These are phyloP conservation scores for Ascodesmis nigricans DNA, from an alignment of 495 filamentous ascomycete species.

Conservation along the genomic window DNA sequence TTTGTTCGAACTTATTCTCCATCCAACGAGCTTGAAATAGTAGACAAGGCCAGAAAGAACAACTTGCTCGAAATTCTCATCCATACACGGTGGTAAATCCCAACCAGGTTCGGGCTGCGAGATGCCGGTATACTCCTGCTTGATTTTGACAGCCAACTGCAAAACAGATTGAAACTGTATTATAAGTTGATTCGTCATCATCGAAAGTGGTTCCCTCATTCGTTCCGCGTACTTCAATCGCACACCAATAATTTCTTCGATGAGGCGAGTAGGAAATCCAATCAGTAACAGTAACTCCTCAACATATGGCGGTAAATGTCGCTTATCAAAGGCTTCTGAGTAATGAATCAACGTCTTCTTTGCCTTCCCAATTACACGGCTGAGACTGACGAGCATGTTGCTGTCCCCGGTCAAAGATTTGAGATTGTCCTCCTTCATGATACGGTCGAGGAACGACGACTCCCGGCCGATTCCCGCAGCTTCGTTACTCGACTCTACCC, in stretches of 20 bases:
- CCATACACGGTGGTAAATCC: conserved; percentile 88
- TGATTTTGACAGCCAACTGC: conserved; percentile 75
- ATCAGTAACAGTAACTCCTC: conserved; percentile 89
- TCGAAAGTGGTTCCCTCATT: conserved; percentile 60
- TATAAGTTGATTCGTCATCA: conserved; percentile 94
- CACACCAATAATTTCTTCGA: conserved; percentile 89
- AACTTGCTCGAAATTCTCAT: conserved; percentile 90
- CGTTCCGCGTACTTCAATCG: conserved; percentile 79
- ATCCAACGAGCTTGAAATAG: conserved; percentile 92
- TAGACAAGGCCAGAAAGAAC: conserved; percentile 87
- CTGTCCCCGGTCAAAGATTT: conserved; percentile 66
- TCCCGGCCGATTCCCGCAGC: conserved; percentile 59
- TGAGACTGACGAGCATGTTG: conserved; percentile 72
- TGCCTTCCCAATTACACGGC: conserved; percentile 71
- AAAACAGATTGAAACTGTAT: conserved; percentile 85
- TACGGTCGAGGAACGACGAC: conserved; percentile 80
- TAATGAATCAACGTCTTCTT: conserved; percentile 81
- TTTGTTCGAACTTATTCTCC: conserved; percentile 91
- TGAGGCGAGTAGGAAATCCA: conserved; percentile 85
- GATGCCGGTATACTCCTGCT: conserved; percentile 63
- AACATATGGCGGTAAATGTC: conserved; percentile 88
- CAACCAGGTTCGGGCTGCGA: conserved; percentile 77
- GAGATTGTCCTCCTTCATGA: conserved; percentile 91
- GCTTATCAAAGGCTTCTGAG: conserved; percentile 60
- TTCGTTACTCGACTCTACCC: conserved; percentile 27